Evolutionary conservation across 495 filamentous ascomycete species (phyloP), one percentile per base, ranked within the genome.

Genomic region (Lasiosphaeria miniovina): DNA sequence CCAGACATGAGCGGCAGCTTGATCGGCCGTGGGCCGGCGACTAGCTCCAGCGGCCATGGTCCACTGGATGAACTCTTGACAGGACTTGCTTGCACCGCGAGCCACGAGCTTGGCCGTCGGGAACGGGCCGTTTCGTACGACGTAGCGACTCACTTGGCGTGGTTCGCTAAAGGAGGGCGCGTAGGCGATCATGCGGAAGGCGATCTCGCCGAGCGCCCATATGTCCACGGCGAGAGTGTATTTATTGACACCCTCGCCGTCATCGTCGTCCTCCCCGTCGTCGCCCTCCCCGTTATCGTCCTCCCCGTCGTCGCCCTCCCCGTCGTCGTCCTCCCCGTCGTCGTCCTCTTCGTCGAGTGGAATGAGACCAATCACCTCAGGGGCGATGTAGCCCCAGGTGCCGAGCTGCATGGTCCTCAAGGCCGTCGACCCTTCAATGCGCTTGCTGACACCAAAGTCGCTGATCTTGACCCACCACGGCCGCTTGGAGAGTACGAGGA

Each of bases 361-460:
- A 3, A 41, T 41, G 38, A 41, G 38, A 3, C 38, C 38, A n/a
- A 58, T 33, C 31, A 59, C 38, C 40, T 63, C 57, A 9, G 61
- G 61, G 8, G 61, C 61, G 34, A 52, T 54, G 45, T 63, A 63
- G 9, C 57, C 61, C n/a, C 12, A 43, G 12, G 56, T 63, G 6
- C 61, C 61, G 35, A 43, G 43, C 6, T 38, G 49, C 10, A 49
- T 58, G 2, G 60, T 62, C 8, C 49, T 8, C 6, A 54, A 24
- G 4, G 31, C 49, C 15, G 52, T 58, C 14, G 6, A 50, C 14
- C 36, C 45, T 34, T 24, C 15, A 8, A 40, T 14, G 15, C 71
- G 70, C 59, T 80, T 81, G 49, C 64, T 68, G 40, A 82, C 74
- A 1, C 80, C 80, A 56, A 83, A 81, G 63, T 81, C 80, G 6